Conservation (phyloP, 1,139 yeast species). For the Meyerozyma elateridarum region DNA sequence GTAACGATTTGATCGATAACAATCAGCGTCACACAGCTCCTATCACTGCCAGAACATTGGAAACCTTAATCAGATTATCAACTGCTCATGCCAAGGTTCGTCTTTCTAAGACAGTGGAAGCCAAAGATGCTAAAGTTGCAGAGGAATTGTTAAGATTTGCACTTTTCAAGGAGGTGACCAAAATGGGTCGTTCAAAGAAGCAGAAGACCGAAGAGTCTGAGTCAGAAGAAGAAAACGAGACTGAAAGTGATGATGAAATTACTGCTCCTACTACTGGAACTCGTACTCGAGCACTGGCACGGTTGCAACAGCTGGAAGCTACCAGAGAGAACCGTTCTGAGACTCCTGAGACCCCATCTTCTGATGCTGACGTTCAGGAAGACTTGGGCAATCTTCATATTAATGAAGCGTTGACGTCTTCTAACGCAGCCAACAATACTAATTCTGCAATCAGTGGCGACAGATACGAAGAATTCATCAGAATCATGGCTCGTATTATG, state of each 20-base stretch:
- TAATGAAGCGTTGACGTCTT: constrained; percentile 10
- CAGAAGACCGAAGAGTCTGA: constrained; percentile 21
- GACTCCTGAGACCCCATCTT: constrained; percentile 4
- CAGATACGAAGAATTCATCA: constrained; percentile 42
- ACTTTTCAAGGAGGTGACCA: constrained; percentile 69
- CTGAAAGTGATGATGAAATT: constrained; percentile 14
- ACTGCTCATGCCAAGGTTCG: constrained; percentile 97
- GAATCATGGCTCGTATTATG: constrained; percentile 43
- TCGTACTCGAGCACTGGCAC: constrained; percentile 16
- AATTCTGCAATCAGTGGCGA: constrained; percentile 39
- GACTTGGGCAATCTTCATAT: constrained; percentile 24
- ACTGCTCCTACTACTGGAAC: constrained; percentile 18
- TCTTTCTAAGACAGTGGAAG: constrained; percentile 68
- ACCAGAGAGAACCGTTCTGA: constrained; percentile 2
- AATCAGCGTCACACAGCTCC: constrained; percentile 87
- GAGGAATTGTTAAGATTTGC: constrained; percentile 83
- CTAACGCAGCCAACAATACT: constrained; percentile 10
- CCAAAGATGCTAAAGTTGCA: constrained; percentile 81
- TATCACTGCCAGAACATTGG: constrained; percentile 95
- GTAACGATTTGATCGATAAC: constrained; percentile 73
- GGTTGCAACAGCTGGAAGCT: constrained; percentile 5
- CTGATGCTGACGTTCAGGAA: constrained; percentile 21
- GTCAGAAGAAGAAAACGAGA: constrained; percentile 14
- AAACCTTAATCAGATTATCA: constrained; percentile 89
- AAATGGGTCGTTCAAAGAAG: constrained; percentile 30